phyloP scores from a whole-genome alignment of 1,284 basidiomycete species.

The Volvariella surrecta region DNA sequence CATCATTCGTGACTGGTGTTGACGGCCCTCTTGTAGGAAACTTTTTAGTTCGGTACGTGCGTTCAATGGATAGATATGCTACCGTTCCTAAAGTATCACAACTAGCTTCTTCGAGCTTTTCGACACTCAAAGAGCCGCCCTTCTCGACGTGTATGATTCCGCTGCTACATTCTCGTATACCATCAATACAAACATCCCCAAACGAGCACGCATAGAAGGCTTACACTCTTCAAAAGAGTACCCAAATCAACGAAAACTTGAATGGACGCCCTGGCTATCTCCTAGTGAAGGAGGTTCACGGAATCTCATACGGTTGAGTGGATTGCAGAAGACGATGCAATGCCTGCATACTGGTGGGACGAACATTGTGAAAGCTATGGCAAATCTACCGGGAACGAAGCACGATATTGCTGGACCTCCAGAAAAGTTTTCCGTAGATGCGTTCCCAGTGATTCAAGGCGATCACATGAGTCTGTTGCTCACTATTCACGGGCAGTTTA shows the following conservation, averaged over 20 bases:
- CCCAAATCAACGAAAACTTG: constrained; percentile 76
- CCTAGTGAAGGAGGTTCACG: constrained; percentile 54
- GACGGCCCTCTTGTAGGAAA: constrained; percentile 59
- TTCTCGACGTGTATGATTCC: constrained; percentile 74
- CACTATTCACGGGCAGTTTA: constrained; percentile 87
- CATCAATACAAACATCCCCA: constrained; percentile 74
- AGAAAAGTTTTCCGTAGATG: constrained; percentile 85
- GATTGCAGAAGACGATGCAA: constrained; percentile 54
- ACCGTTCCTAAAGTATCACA: background rate
- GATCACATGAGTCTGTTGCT: constrained; percentile 65
- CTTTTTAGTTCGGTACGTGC: constrained; percentile 68
- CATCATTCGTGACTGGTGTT: constrained; percentile 72
- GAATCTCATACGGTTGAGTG: constrained; percentile 65
- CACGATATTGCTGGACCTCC: constrained; percentile 70
- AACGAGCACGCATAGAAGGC: constrained; percentile 60
- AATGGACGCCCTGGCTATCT: constrained; percentile 66
- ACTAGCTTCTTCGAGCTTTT: constrained; percentile 78
- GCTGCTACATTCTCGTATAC: constrained; percentile 86
- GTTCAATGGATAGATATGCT: too few relatives aligned
- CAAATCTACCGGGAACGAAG: constrained; percentile 65
- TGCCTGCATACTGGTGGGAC: constrained; percentile 72
- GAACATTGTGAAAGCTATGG: constrained; percentile 54
- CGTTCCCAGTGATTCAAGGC: constrained; percentile 69
- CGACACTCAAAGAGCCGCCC: constrained; percentile 65
- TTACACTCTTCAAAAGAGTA: constrained; percentile 50